Base-by-base conservation (phyloP, 2,329 filamentous ascomycete species). In the Cercospora brassicicola region DNA sequence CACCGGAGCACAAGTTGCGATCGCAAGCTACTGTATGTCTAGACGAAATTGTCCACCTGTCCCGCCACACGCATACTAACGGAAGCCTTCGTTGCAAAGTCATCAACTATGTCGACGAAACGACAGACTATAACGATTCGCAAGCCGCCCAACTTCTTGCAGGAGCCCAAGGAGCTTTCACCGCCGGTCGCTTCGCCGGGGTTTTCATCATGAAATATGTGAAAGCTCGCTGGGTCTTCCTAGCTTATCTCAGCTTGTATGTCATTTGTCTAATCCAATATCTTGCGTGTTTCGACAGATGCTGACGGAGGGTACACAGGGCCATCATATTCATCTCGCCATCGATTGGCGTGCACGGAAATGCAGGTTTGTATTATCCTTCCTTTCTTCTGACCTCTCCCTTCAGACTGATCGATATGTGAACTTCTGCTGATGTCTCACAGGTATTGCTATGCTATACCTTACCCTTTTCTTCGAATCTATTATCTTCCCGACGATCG, bases 401-500 rank as follows among this genome's bases (percentile, higher is more conserved):
- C 11, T 13, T 23, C 11, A 9, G 1, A n/a, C 23, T 11, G 26
- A 1, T 6, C 9, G 11, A 62, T 2, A 2, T 10, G 23, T 26
- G 15, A 6, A 10, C 15, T 6, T 7, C 81, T 5, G 82, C 84
- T n/a, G 77, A 76, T 15, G 85, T 83, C 31, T 83, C 84, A 65
- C 81, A 0, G 85, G 85, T 15, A 83, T 89, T 66, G 87, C 73
- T 10, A 89, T 92, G 71, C 81, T 91, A 2, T 83, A 89, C 68
- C 20, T 76, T 31, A 90, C 91, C 71, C 89, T 92, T 72, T 92
- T 96, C 79, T 92, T 91, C 75, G 92, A 72, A 94, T 91, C 90
- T 0, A 92, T 93, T 62, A 87, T 92, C 73, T 96, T 92, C 84
- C 93, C 93, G 0, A 88, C 94, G 1, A 89, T 95, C 68, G 93